phyloP scores from a whole-genome alignment of 805 yeast genomes.

The Candida ascalaphidarum region DNA sequence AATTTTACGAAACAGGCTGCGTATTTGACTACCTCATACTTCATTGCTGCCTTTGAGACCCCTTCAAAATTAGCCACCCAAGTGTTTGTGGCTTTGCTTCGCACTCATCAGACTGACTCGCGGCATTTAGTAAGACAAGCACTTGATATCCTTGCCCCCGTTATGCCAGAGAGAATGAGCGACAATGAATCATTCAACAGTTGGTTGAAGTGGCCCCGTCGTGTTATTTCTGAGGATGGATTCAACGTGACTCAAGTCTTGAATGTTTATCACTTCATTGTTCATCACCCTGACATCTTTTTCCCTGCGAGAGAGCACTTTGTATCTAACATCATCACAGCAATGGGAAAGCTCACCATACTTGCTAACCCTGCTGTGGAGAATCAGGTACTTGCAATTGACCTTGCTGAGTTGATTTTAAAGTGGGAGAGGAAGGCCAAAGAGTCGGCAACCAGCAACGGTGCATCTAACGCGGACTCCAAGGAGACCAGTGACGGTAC shows the following conservation, averaged over 20 bases:
- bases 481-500: constrained; percentile 2
- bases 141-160: constrained; percentile 81
- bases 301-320: constrained; percentile 84
- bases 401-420: constrained; percentile 75
- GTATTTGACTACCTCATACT: constrained; percentile 77
- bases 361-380: constrained; percentile 71
- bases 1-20: constrained; percentile 86
- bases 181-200: constrained; percentile 44
- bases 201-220: constrained; percentile 94
- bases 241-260: constrained; percentile 79
- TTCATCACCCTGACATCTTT: constrained; percentile 77
- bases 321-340: constrained; percentile 78
- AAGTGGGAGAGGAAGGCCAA: constrained; percentile 70
- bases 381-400: constrained; percentile 80
- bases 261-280: constrained; percentile 82
- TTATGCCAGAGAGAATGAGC: constrained; percentile 58
- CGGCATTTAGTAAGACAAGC: constrained; percentile 80
- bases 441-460: constrained; percentile 3
- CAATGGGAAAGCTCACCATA: constrained; percentile 84
- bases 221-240: constrained; percentile 86
- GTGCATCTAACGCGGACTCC: too few relatives aligned
- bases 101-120: constrained; percentile 81
- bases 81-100: constrained; percentile 80
- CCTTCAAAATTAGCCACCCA: constrained; percentile 85
- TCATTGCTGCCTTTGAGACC: constrained; percentile 81